Evolutionary conservation across 768 basidiomycete species (phyloP), one percentile per base, ranked within the genome.

Genomic region (Agaricus subrufescens): DNA sequence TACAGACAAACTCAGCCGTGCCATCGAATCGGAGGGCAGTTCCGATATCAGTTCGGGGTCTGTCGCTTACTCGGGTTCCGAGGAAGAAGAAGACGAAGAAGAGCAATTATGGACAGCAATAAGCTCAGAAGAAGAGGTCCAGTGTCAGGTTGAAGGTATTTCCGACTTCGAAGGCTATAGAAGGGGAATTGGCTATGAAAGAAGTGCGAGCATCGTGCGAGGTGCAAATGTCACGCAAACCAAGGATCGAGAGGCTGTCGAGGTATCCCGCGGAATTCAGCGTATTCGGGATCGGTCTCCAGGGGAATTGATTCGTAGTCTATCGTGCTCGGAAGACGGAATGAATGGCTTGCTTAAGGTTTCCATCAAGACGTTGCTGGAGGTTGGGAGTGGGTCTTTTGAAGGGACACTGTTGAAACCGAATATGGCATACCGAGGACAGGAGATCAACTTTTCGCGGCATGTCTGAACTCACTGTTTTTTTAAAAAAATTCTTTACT

Each of bases 71-170:
- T 34, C 23, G 47, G 26, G n/a, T 43, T 34, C 54, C 47, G 47
- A 56, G 47, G 54, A 56, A 23, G 47, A 49, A 8, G 54, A 26
- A 9, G 38, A 46, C 30, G 46, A 29, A 23, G 39, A 38, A 49
- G 40, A 15, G 27, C 29, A 31, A 44, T 12, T 14, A 3, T 27
- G 26, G 46, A 25, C 19, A 9, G 44, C 27, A 42, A 15, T 56
- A 47, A 43, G 23, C 46, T 56, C 54, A 30, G 54, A 56, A 44
- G 54, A 56, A 49, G 54, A 56, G 40, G 47, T 56, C 46, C 47
- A 56, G 30, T 40, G 27, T 23, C 27, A 56, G 40, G 47, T 56
- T 49, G 47, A 42, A 29, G 38, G n/a, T 56, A 47, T 26, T 40
- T 56, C 47, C 34, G 53, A 40, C 25, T 39, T 46, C 30, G 47